Percentiles rank a stretch among this genome's conserved stretches.
phyloP scores from a whole-genome alignment of 352 stramenopile genomes.

The Phytopythium oedochilum region DNA sequence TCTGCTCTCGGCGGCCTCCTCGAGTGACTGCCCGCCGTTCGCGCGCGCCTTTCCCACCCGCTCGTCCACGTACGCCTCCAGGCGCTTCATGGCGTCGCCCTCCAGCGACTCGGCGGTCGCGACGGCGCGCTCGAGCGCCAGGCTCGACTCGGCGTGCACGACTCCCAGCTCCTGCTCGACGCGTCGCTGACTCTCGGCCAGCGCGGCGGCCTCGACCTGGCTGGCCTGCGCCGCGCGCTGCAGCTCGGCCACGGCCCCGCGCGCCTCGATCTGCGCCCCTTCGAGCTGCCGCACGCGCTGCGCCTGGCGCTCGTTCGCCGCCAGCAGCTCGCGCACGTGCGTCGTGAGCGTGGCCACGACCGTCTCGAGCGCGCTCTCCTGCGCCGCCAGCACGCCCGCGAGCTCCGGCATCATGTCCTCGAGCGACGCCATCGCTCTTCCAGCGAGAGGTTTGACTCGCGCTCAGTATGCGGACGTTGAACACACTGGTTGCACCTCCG shows the following conservation, averaged over 20 bases:
- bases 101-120: neutral
- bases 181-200: conserved; percentile 8
- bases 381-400: conserved; percentile 47
- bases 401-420: conserved; percentile 66
- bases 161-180: conserved; percentile 14
- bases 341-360: conserved; percentile 43
- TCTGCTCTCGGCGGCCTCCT: conserved; percentile 40
- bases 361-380: conserved; percentile 54
- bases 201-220: conserved; percentile 19
- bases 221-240: conserved; percentile 11
- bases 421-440: conserved; percentile 42
- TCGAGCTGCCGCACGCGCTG: conserved; percentile 34
- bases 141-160: conserved; percentile 3
- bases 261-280: conserved; percentile 19
- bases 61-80: conserved; percentile 9
- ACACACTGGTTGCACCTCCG: neutral
- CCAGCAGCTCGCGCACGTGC: conserved; percentile 43
- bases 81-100: neutral
- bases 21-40: conserved; percentile 17
- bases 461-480: neutral
- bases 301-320: conserved; percentile 27
- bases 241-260: conserved; percentile 17
- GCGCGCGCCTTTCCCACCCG: conserved; percentile 19
- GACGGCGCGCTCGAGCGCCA: conserved; percentile 8
- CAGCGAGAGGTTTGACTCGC: neutral